Evolutionary conservation across 2,329 filamentous ascomycete genomes (phyloP).

Genomic region (Penicillium expansum): DNA sequence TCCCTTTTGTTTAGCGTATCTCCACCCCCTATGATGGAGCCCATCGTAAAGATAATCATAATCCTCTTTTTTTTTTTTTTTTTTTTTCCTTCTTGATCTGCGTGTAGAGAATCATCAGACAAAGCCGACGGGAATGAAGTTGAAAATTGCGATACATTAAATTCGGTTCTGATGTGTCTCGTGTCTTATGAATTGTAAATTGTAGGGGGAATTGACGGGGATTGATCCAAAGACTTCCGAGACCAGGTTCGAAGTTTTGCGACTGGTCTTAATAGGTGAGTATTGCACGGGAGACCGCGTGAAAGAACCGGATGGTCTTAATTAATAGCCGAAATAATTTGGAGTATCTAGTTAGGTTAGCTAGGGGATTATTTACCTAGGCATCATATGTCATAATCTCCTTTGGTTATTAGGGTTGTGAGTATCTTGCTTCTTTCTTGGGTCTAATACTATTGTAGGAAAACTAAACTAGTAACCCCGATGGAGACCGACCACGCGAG

Average conservation of each 20-base stretch:
- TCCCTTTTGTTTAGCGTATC: conserved; percentile 12
- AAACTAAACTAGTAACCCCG: conserved; percentile 6
- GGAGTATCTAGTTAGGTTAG: background rate
- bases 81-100: background rate
- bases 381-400: conserved; percentile 21
- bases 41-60: conserved; percentile 7
- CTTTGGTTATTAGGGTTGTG: conserved; percentile 9
- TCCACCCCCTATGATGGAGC: conserved; percentile 29
- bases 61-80: too few species aligned
- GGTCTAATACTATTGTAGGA: background rate
- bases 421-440: background rate
- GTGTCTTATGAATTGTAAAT: background rate
- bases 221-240: conserved; percentile 16
- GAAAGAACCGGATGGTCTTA: conserved; percentile 15
- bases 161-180: conserved; percentile 13
- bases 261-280: conserved; percentile 5
- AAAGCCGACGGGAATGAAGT: background rate
- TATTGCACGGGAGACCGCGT: conserved; percentile 17
- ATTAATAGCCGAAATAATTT: conserved; percentile 7
- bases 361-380: conserved; percentile 16
- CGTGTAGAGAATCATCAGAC: conserved; percentile 4
- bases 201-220: background rate
- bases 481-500: conserved; percentile 26
- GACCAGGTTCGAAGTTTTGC: conserved; percentile 11
- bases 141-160: conserved; percentile 3